Percentiles rank a stretch among this genome's conserved stretches.
These are phyloP conservation scores for Microdochium bolleyi DNA, from an alignment of 2,329 filamentous ascomycete genomes.

Conservation along the genomic window DNA sequence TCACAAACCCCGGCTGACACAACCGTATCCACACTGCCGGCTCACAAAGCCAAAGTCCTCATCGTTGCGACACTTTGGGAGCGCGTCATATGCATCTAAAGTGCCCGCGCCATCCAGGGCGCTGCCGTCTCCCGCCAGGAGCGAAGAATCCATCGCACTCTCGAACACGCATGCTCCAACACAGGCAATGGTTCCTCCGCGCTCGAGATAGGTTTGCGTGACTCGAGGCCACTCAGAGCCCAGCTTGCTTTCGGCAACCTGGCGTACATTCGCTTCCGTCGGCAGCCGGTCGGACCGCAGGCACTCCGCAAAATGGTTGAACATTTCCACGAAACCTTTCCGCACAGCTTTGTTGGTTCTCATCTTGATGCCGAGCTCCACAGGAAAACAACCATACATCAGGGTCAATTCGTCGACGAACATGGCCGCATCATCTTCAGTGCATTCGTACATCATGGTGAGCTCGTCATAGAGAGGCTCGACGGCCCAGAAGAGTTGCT, in stretches of 20 bases:
- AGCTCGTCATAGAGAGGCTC: conserved; percentile 12
- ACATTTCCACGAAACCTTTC: conserved; percentile 23
- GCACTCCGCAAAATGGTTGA: conserved; percentile 15
- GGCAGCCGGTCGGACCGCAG: conserved; percentile 13
- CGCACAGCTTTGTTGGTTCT: conserved; percentile 23
- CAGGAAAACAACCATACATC: neutral
- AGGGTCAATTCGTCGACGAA: neutral
- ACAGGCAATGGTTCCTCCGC: conserved; percentile 18
- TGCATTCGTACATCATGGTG: neutral
- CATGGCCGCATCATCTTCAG: neutral
- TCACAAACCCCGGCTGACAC: neutral
- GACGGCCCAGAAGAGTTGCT: conserved; percentile 17
- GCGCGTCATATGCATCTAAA: neutral
- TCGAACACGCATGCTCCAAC: conserved; percentile 18
- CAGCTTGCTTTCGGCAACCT: conserved; percentile 6
- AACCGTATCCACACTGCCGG: neutral
- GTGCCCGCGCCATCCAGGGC: neutral
- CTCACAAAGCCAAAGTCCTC: neutral
- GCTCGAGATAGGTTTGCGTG: conserved; percentile 19
- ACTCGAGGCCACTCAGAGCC: conserved; percentile 15
- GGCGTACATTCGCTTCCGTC: conserved; percentile 13
- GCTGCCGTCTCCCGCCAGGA: neutral
- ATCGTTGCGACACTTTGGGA: neutral
- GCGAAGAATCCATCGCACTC: neutral
- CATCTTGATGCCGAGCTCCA: conserved; percentile 16